Percentiles rank a stretch among this genome's conserved stretches.
These are phyloP conservation scores for Bruguiera gymnorhiza DNA, from an alignment of 345 rosid genomes.

Conservation along the genomic window DNA sequence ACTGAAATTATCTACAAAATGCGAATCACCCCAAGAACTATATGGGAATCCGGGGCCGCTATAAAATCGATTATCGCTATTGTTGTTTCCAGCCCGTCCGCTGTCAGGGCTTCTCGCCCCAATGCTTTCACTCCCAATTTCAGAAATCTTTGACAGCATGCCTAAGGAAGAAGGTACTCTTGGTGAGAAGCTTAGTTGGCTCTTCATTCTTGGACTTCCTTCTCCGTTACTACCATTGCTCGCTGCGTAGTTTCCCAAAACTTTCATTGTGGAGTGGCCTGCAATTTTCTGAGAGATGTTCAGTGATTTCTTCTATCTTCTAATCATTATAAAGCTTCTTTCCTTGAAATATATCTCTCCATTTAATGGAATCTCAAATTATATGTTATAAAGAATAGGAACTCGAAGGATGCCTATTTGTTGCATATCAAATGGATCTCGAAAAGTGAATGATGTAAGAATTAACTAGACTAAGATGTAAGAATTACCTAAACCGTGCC, in stretches of 20 bases:
- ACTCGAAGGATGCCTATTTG: too few relatives aligned
- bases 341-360: neutral
- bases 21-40: slow-evolving; percentile 62
- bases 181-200: slow-evolving; percentile 56
- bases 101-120: slow-evolving; percentile 28
- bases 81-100: slow-evolving; percentile 29
- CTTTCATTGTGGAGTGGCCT: slow-evolving; percentile 56
- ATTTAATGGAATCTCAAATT: neutral
- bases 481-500: too few relatives aligned
- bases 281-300: slow-evolving; percentile 31
- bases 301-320: slow-evolving; percentile 17
- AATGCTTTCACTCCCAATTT: slow-evolving; percentile 38
- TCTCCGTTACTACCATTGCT: slow-evolving; percentile 46
- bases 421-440: too few relatives aligned
- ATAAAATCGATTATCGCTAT: slow-evolving; percentile 24
- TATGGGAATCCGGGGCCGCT: slow-evolving; percentile 33
- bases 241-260: slow-evolving; percentile 43
- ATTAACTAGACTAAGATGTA: too few relatives aligned
- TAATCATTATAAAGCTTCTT: neutral
- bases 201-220: slow-evolving; percentile 51
- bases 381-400: too few relatives aligned
- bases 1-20: slow-evolving; percentile 38
- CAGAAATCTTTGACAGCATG: slow-evolving; percentile 68
- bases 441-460: too few relatives aligned
- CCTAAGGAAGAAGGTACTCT: slow-evolving; percentile 63